Evolutionary conservation across 805 yeast species (phyloP).

Genomic region (Nadsonia fulvescens): DNA sequence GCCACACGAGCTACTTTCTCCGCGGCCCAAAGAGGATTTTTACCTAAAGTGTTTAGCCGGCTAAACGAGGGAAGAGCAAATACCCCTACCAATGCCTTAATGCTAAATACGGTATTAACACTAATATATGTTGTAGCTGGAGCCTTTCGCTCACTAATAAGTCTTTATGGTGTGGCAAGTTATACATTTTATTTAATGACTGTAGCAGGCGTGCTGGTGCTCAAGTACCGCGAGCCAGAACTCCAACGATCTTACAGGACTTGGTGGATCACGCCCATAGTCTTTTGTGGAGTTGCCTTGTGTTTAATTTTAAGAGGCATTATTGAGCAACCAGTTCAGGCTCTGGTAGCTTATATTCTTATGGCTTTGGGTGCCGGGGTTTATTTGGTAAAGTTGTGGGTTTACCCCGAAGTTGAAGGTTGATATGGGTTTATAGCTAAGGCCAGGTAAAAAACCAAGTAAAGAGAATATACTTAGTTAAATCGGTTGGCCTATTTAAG

Average conservation of each 20-base stretch:
- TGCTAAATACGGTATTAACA: slow-evolving; percentile 18
- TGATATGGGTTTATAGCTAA: too few species aligned
- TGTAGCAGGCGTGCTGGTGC: slow-evolving; percentile 20
- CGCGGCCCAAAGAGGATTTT: slow-evolving; percentile 18
- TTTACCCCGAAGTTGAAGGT: too few species aligned
- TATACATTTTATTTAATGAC: slow-evolving; percentile 19
- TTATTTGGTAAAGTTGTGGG: too few species aligned
- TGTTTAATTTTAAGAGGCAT: slow-evolving; percentile 19
- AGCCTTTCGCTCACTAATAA: slow-evolving; percentile 19
- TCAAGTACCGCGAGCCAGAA: slow-evolving; percentile 19
- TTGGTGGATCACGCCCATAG: slow-evolving; percentile 19
- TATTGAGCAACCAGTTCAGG: slow-evolving; percentile 18
- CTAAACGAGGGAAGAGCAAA: slow-evolving; percentile 10
- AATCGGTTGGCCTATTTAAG: too few species aligned
- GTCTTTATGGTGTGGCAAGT: slow-evolving; percentile 21
- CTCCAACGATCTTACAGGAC: slow-evolving; percentile 22
- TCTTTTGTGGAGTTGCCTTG: slow-evolving; percentile 21
- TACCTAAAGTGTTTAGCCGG: slow-evolving; percentile 17
- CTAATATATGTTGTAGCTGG: slow-evolving; percentile 19
- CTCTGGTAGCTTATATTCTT: slow-evolving; percentile 15
- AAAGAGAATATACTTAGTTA: too few species aligned
- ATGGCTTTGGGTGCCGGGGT: slow-evolving; percentile 16
- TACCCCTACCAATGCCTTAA: slow-evolving; percentile 20
- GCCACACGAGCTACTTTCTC: slow-evolving; percentile 21
- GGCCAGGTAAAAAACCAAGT: too few species aligned